Conservation (phyloP, 768 basidiomycete species). For the Lentinula aciculospora region DNA sequence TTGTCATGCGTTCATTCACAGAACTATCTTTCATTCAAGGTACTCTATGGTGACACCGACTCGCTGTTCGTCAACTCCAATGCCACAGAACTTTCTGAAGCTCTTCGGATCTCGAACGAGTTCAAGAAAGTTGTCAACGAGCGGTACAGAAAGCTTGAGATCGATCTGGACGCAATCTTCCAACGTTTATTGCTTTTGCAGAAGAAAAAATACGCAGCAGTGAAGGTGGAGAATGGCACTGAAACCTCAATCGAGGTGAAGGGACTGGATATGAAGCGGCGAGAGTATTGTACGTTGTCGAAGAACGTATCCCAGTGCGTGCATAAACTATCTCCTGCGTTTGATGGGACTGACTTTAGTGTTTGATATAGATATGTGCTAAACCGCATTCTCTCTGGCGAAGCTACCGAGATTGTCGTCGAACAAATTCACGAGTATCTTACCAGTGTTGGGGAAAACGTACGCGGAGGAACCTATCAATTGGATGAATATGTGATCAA, state of each 20-base stretch:
- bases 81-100: constrained; percentile 81
- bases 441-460: constrained; percentile 64
- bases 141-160: constrained; percentile 91
- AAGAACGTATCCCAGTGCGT: constrained; percentile 90
- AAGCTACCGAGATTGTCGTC: constrained; percentile 83
- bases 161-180: constrained; percentile 93
- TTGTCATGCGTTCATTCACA: background rate
- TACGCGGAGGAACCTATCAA: constrained; percentile 71
- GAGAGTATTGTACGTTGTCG: constrained; percentile 90
- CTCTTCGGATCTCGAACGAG: constrained; percentile 83
- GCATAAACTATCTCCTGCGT: background rate
- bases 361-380: constrained; percentile 65
- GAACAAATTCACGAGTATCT: constrained; percentile 93
- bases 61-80: constrained; percentile 98
- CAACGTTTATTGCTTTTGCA: constrained; percentile 87
- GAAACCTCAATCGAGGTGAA: constrained; percentile 85
- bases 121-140: constrained; percentile 98
- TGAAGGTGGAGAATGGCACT: constrained; percentile 85
- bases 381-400: constrained; percentile 87
- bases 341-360: background rate
- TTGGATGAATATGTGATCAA: constrained; percentile 93
- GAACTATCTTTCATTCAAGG: constrained; percentile 41
- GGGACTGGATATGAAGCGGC: constrained; percentile 97
- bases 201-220: constrained; percentile 99
- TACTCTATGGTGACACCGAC: constrained; percentile 98